phyloP scores from a whole-genome alignment of 257 asterid genomes.

The Cordia subcordata region DNA sequence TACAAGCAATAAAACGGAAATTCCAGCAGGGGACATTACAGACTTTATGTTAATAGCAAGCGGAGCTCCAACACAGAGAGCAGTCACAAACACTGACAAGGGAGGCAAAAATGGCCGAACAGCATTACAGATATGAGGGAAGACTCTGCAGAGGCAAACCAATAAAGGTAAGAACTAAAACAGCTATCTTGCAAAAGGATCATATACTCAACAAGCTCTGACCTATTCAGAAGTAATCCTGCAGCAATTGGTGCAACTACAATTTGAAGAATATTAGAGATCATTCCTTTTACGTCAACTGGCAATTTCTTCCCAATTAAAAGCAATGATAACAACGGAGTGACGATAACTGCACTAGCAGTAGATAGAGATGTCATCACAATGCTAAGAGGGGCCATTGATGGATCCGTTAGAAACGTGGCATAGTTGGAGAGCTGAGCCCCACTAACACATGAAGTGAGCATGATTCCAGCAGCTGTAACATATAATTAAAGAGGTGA shows the following conservation, averaged over 20 bases:
- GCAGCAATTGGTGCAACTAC: slow-evolving; percentile 87
- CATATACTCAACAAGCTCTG: slow-evolving; percentile 1
- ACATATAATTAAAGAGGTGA: slow-evolving; percentile 23
- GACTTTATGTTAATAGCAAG: slow-evolving; percentile 64
- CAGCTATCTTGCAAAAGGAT: background rate
- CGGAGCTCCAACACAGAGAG: slow-evolving; percentile 71
- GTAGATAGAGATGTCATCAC: slow-evolving; percentile 98
- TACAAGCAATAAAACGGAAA: slow-evolving; percentile 79
- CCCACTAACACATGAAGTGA: slow-evolving; percentile 94
- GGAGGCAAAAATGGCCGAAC: slow-evolving; percentile 48
- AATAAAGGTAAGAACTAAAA: slow-evolving; percentile 14
- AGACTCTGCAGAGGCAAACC: slow-evolving; percentile 51
- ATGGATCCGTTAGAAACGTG: slow-evolving; percentile 82
- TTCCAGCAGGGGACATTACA: slow-evolving; percentile 71
- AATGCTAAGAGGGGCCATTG: slow-evolving; percentile 96
- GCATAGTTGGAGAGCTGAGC: slow-evolving; percentile 97
- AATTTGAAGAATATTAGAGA: slow-evolving; percentile 83
- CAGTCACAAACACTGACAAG: slow-evolving; percentile 50
- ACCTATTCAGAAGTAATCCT: slow-evolving; percentile 87
- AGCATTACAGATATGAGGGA: slow-evolving; percentile 56
- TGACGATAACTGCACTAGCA: slow-evolving; percentile 79
- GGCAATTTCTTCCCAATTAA: slow-evolving; percentile 87
- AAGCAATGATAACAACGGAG: slow-evolving; percentile 75
- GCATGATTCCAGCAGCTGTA: slow-evolving; percentile 90
- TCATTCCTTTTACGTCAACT: slow-evolving; percentile 91